Base-by-base conservation (phyloP, 2,329 filamentous ascomycete genomes). In the Fusarium domesticum region DNA sequence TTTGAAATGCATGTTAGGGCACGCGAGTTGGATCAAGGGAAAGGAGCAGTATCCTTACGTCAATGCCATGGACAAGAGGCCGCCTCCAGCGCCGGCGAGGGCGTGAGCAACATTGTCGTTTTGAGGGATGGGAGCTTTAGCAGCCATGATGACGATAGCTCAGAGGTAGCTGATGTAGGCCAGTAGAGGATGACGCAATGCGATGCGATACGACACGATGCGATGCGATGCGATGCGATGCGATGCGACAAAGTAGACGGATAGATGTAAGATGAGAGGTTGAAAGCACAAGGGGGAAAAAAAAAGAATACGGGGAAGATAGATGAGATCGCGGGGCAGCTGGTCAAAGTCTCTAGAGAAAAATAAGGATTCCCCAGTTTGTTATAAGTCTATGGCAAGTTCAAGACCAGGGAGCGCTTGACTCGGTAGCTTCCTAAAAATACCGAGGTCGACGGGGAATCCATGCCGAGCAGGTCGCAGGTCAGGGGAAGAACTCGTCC, bases 61-160 rank as follows among this genome's bases (percentile, higher is more conserved):
- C 69, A 98, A 72, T 58, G 91, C 81, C 89, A 97, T 98, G 58
- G 93, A 96, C 47, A 97, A 74, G 45, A 98, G 85, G 48, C 93
- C 93, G 57, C 93, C 93, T 57, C 93, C 93, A 39, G 91, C 89
- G 56, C 92, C 92, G 44, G 91, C 89, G 47, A 97, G 81, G 49
- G 92, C 92, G 72, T 97, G 92, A 45, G 92, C 90, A 64, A 97
- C 89, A 75, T 96, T 96, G 76, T 97, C 92, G 65, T 91, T 93
- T 63, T 95, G 89, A 51, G 91, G 89, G 35, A 85, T 73, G 36
- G 82, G 79, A 35, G 83, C 74, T 57, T 85, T 85, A 40, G 77
- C 66, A 15, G 31, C 31, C 31, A 33, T 18, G 31, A 33, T 33
- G 16, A n/a, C 30, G 15, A 16, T 16, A 32, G 6, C 6, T 32